phyloP scores from a whole-genome alignment of 2,329 filamentous ascomycete genomes.

The Penicillium glabrum region DNA sequence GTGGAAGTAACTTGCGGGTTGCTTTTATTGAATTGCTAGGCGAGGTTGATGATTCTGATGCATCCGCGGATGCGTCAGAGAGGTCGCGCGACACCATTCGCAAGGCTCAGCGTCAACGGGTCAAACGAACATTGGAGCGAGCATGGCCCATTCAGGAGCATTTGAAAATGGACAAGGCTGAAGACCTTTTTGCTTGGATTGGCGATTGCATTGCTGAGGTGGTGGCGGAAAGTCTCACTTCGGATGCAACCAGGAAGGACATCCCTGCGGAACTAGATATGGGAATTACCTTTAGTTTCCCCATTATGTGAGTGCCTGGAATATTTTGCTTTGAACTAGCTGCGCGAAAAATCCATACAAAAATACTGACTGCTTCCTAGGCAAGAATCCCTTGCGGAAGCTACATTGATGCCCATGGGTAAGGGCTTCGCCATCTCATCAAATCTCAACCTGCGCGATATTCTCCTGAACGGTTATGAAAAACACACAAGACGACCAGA shows the following conservation, averaged over 20 bases:
- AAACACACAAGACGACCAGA: conserved; percentile 48
- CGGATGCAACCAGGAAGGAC: conserved; percentile 38
- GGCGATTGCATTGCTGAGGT: conserved; percentile 74
- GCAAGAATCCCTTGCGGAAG: conserved; percentile 55
- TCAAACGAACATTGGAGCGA: conserved; percentile 49
- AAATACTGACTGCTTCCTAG: conserved; percentile 27
- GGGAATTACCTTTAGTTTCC: conserved; percentile 53
- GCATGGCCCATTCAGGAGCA: conserved; percentile 57
- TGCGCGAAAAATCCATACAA: not conserved
- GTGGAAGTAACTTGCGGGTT: conserved; percentile 57
- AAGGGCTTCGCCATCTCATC: conserved; percentile 60
- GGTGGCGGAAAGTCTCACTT: conserved; percentile 54
- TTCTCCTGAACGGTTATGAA: conserved; percentile 55
- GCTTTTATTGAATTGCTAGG: conserved; percentile 56
- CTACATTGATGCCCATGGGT: conserved; percentile 58
- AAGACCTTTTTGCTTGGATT: conserved; percentile 79
- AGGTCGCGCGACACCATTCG: conserved; percentile 45
- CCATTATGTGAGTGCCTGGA: conserved; percentile 45
- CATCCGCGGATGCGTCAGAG: conserved; percentile 33
- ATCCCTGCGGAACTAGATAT: conserved; percentile 48
- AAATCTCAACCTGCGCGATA: conserved; percentile 55
- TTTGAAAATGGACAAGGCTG: conserved; percentile 65
- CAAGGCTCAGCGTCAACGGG: conserved; percentile 49
- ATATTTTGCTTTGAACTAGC: too few relatives aligned
- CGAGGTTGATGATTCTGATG: conserved; percentile 40